Evolutionary conservation across 176 grass and related monocot genomes (phyloP).

Genomic region (Canna indica): DNA sequence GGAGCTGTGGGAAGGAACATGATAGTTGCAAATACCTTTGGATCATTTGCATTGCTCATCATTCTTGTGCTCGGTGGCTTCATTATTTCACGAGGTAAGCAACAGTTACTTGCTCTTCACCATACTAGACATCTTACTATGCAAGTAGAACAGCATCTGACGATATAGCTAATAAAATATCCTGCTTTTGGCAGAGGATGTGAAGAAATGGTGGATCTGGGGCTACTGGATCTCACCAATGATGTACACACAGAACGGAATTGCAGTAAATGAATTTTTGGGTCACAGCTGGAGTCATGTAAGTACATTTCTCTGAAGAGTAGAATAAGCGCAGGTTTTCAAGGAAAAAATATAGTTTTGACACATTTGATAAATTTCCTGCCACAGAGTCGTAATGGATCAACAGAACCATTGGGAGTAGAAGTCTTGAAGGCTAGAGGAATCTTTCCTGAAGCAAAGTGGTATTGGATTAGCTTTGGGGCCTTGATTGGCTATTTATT

Average conservation of each 20-base stretch:
- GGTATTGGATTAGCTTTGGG: slow-evolving; percentile 85
- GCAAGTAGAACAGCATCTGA: background rate
- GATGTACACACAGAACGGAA: slow-evolving; percentile 81
- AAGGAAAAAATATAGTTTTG: background rate
- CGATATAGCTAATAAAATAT: background rate
- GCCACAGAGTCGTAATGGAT: background rate
- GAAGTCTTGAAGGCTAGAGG: slow-evolving; percentile 42
- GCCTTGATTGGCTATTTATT: slow-evolving; percentile 65
- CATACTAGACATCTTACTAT: background rate
- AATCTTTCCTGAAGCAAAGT: slow-evolving; percentile 79
- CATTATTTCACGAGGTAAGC: slow-evolving; percentile 55
- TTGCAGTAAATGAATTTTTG: slow-evolving; percentile 70
- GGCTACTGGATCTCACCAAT: slow-evolving; percentile 95
- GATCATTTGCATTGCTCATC: slow-evolving; percentile 54
- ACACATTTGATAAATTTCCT: slow-evolving; percentile 3
- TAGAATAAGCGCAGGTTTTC: background rate
- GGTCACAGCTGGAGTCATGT: slow-evolving; percentile 75
- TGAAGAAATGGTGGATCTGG: slow-evolving; percentile 99
- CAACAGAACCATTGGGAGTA: slow-evolving; percentile 43
- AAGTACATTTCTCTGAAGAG: slow-evolving; percentile 4
- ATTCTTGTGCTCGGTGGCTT: slow-evolving; percentile 70
- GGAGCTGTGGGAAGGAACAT: slow-evolving; percentile 49
- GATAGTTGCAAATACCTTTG: slow-evolving; percentile 75
- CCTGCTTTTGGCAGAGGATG: slow-evolving; percentile 33
- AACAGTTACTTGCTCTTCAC: background rate